Evolutionary conservation across 768 basidiomycete species (phyloP), one percentile per base, ranked within the genome.

Genomic region (Clathrus columnatus): DNA sequence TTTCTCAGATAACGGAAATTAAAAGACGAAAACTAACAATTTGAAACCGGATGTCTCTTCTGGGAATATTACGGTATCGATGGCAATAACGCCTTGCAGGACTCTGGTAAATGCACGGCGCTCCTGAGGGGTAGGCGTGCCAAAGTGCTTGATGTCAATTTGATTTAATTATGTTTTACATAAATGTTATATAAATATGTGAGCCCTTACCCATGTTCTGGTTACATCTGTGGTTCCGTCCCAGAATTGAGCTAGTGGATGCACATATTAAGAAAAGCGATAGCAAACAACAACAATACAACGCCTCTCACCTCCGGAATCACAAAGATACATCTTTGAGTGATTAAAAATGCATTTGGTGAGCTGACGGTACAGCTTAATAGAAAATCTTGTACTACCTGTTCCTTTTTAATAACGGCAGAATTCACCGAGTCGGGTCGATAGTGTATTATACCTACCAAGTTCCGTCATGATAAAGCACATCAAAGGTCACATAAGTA

Each of bases 191-290:
- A 30, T 50, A 21, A 14, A 54, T 29, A 21, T 28, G 26, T 23
- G 18, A 45, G 8, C 7, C 50, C 79, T 62, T 63, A 86, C 88
- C 83, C 82, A 85, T 58, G 91, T 96, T 43, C 94, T 75, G 1
- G 93, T 95, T 16, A 88, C 87, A 65, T 99, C 95, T 1, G 96
- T 99, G 0, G 95, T 98, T 8, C 95, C 95, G 61, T 98, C 95
- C 29, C 81, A 67, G 70, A 84, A 95, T 69, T 96, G 93, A 1
- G 78, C 85, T 86, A 58, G 17, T 0, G 3, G 5, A 36, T 5
- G 42, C 23, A 8, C 45, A 21, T 21, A 1, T 1, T 18, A 21
- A 2, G n/a, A 24, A 14, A 20, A 47, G 36, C n/a, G 45, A 42
- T 60, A 10, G 45, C 43, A 6, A 42, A 11, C 11, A 11, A 42